Base-by-base conservation (phyloP, 257 asterid genomes). In the Henckelia pumila region DNA sequence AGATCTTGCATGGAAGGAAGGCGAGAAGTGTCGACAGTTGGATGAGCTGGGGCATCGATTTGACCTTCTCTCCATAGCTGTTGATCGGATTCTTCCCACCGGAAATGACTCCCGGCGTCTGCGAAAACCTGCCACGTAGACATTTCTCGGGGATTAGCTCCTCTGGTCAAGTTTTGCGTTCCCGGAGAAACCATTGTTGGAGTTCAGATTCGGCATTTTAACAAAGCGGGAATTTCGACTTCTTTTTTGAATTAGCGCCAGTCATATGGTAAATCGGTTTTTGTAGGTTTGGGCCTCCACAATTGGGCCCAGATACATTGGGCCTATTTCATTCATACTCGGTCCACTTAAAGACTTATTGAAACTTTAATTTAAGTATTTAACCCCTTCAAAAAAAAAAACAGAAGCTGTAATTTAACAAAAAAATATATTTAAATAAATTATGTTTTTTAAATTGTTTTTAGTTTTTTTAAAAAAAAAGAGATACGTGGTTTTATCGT, bases 1-100 rank as follows among this genome's bases (percentile, higher is more conserved):
- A 94, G 86, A 76, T 94, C 97, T 61, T 85, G 68, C 90, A 94
- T 87, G 33, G 97, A 88, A 64, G 97, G 97, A 56, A 94, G 87
- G 68, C 82, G 92, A 56, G 64, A 75, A 64, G 82, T 26, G 37
- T 59, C 78, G 9, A 66, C 58, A 58, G 65, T 77, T 19, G 57
- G 70, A 10, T 64, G 83, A 70, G 76, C 61, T 68, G 40, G 77
- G 71, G 69, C 59, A 29, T 70, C 70, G 69, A 57, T 55, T 4
- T 79, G 30, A 62, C 75, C 78, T 24, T 68, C 79, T 30, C 24
- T 47, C 25, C 58, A 70, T 11, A 70, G 79, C 67, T 73, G 74
- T 40, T 73, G 77, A 30, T 81, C 82, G 40, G 83, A 59, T 3
- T 57, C 52, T 73, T 82, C 83, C 94, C 96, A 90, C 69, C 93